phyloP scores from a whole-genome alignment of 371 early-diverging fungal genomes.

The Coemansia sp. region DNA sequence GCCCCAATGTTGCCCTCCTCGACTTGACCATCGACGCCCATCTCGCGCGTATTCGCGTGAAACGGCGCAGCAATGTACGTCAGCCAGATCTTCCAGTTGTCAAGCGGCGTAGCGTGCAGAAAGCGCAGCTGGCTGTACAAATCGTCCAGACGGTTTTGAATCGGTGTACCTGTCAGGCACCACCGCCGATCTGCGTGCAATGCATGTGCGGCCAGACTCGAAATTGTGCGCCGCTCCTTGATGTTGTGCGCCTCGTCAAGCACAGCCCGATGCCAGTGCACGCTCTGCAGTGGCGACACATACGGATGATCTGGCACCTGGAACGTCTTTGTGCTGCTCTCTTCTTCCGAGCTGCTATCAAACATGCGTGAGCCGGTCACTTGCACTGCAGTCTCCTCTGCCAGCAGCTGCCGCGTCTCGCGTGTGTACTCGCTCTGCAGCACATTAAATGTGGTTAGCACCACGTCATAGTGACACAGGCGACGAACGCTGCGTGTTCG shows the following conservation, averaged over 20 bases:
- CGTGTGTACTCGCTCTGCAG: slow-evolving; percentile 53
- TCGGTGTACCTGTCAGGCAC: slow-evolving; percentile 88
- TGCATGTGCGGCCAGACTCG: slow-evolving; percentile 62
- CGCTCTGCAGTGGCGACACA: slow-evolving; percentile 54
- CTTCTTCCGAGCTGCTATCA: slow-evolving; percentile 40
- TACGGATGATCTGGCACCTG: slow-evolving; percentile 54
- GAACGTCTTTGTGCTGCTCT: slow-evolving; percentile 33
- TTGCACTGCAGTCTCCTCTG: neutral
- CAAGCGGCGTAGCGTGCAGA: slow-evolving; percentile 67
- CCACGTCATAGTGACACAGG: slow-evolving; percentile 49
- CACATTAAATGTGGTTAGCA: slow-evolving; percentile 60
- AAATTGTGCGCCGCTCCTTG: slow-evolving; percentile 70
- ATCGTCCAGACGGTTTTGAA: slow-evolving; percentile 89
- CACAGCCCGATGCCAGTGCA: slow-evolving; percentile 59
- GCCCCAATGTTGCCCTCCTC: slow-evolving; percentile 51
- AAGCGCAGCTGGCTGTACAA: slow-evolving; percentile 81
- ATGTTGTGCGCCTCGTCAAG: slow-evolving; percentile 92
- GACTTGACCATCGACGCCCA: slow-evolving; percentile 15
- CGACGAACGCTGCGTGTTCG: slow-evolving; percentile 23
- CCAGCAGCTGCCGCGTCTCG: slow-evolving; percentile 25
- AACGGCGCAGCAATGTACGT: slow-evolving; percentile 58
- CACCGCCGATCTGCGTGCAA: slow-evolving; percentile 69
- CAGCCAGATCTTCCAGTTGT: slow-evolving; percentile 56
- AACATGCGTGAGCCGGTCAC: slow-evolving; percentile 9
- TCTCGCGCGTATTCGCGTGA: slow-evolving; percentile 55